Conservation (phyloP, 1,139 yeast genomes). For the Meyerozyma guilliermondii region DNA sequence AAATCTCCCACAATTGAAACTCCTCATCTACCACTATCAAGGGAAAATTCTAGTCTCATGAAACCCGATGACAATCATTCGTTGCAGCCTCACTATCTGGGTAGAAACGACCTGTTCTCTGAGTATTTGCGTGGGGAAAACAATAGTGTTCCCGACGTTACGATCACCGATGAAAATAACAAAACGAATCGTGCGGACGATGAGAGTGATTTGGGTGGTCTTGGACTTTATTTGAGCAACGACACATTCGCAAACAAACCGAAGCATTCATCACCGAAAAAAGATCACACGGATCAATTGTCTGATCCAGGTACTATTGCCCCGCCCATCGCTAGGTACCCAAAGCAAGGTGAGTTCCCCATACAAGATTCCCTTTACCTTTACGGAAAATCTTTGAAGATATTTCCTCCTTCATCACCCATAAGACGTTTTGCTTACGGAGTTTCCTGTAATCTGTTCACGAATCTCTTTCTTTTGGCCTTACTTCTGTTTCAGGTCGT, state of each 20-base stretch:
- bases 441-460: conserved; percentile 17
- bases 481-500: conserved; percentile 39
- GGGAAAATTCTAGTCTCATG: background rate
- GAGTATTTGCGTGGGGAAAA: background rate
- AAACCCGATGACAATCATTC: background rate
- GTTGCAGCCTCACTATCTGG: background rate
- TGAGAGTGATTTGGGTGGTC: background rate
- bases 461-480: conserved; percentile 20
- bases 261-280: background rate
- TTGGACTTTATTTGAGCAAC: background rate
- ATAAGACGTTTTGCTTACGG: conserved; percentile 28
- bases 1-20: background rate
- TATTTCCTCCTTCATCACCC: conserved; percentile 28
- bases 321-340: background rate
- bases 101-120: background rate
- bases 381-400: conserved; percentile 34
- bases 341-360: background rate
- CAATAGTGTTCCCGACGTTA: background rate
- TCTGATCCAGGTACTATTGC: background rate
- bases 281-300: background rate
- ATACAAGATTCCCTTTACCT: conserved; percentile 15
- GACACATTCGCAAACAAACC: background rate
- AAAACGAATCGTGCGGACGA: background rate
- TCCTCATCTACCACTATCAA: background rate
- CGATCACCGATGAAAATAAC: background rate